These are phyloP conservation scores for Taphrina betulina DNA, from an alignment of 1,139 yeast genomes.

Conservation along the genomic window DNA sequence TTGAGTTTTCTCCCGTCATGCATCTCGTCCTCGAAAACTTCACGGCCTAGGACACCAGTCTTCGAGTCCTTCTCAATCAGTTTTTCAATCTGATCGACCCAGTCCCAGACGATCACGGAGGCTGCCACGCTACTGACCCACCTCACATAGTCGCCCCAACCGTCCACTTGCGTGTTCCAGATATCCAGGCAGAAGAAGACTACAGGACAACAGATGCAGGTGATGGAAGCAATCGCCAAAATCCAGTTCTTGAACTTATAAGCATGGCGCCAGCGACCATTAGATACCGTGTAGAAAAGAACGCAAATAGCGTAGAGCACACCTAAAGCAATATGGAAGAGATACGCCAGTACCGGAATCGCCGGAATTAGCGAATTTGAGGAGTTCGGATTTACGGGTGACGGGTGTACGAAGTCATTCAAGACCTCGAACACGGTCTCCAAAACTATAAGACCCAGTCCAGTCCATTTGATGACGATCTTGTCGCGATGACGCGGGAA, in stretches of 20 bases:
- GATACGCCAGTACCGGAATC: slow-evolving; percentile 74
- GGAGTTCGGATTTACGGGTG: slow-evolving; percentile 24
- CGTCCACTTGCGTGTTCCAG: slow-evolving; percentile 66
- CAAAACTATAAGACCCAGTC: slow-evolving; percentile 56
- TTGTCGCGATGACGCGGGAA: slow-evolving; percentile 72
- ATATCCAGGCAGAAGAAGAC: slow-evolving; percentile 78
- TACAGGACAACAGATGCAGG: slow-evolving; percentile 63
- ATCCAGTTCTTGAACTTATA: slow-evolving; percentile 54
- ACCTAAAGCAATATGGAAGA: slow-evolving; percentile 72
- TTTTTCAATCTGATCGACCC: slow-evolving; percentile 69
- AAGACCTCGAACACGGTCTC: slow-evolving; percentile 39
- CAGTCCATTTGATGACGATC: slow-evolving; percentile 62
- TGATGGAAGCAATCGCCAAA: slow-evolving; percentile 59
- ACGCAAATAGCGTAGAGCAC: slow-evolving; percentile 70
- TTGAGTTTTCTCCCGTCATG: slow-evolving; percentile 33
- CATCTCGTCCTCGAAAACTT: slow-evolving; percentile 68
- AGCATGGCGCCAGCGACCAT: slow-evolving; percentile 52
- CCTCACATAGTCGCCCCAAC: slow-evolving; percentile 71
- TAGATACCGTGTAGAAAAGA: slow-evolving; percentile 58
- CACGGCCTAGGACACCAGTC: slow-evolving; percentile 76
- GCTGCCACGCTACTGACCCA: slow-evolving; percentile 51
- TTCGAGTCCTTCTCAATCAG: slow-evolving; percentile 67
- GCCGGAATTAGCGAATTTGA: slow-evolving; percentile 44
- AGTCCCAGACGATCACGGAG: slow-evolving; percentile 75
- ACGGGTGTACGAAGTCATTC: slow-evolving; percentile 36